Base-by-base conservation (phyloP, 495 filamentous ascomycete species). In the Penicillium taxi region DNA sequence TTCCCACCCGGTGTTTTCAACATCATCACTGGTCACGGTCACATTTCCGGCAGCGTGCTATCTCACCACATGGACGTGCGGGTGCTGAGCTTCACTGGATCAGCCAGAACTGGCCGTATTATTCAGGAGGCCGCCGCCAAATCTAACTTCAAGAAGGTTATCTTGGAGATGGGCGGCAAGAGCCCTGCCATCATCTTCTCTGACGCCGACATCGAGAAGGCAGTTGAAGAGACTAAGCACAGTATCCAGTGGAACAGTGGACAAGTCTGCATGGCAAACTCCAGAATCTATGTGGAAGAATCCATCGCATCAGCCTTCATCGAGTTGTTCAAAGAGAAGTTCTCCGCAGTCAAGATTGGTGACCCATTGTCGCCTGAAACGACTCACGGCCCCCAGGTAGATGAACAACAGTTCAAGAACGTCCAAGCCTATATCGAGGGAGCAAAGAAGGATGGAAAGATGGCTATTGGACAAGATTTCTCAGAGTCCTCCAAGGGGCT, bases 331-430 rank as follows among this genome's bases (percentile, higher is more conserved):
- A 87, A 86, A 70, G 89, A 89, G 66, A 23, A 18, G 5, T 44
- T 53, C 7, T 22, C 28, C 9, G 14, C 26, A 4, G 23, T 49
- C 6, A 64, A 72, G 37, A 80, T 89, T 44, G 87, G 88, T 33
- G 84, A 94, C 58, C 87, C 88, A 35, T 86, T 91, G 63, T 62
- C 72, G 35, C 48, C 70, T 19, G 69, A 79, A 26, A 93, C 86
- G 13, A 88, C 88, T 77, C 87, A 90, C 61, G 88, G 88, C 26
- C 88, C 88, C 9, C 87, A 93, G 55, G 82, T 90, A 38, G 87
- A 83, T 18, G 67, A 90, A 57, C 51, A 85, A 2, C 88, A 94
- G 58, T 93, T 75, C 49, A 83, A 94, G 56, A 77, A 82, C 32
- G 81, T 95, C 63, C 90, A 93, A 80, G 68, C 71, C 44, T 93